Evolutionary conservation across 2,329 filamentous ascomycete species (phyloP).

Genomic region (Kalaharituber pfeilii): DNA sequence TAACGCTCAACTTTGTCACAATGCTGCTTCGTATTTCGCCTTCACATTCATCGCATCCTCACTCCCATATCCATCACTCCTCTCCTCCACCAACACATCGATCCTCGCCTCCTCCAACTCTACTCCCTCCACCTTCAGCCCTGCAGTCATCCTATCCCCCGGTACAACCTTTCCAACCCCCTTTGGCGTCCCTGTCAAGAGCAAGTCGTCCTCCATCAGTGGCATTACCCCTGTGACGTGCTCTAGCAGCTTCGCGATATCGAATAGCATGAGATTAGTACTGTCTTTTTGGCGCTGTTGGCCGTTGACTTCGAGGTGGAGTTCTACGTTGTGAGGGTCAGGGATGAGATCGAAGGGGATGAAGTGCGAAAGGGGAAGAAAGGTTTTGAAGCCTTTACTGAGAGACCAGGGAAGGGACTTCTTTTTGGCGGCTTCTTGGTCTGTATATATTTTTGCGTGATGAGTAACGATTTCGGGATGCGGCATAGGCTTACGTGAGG

Average conservation of each 20-base stretch:
- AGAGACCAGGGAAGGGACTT: slow-evolving; percentile 94
- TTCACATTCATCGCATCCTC: background rate
- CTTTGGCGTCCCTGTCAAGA: slow-evolving; percentile 94
- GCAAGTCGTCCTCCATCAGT: slow-evolving; percentile 74
- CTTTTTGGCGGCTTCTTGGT: slow-evolving; percentile 91
- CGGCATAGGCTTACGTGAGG: background rate
- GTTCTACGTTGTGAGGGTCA: slow-evolving; percentile 72
- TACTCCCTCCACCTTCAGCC: slow-evolving; percentile 60
- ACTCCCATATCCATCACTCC: slow-evolving; percentile 15
- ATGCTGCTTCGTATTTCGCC: too few species aligned
- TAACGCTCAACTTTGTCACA: too few species aligned
- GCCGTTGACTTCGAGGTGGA: slow-evolving; percentile 73
- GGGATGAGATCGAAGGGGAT: slow-evolving; percentile 66
- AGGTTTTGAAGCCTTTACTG: slow-evolving; percentile 95
- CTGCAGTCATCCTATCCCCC: slow-evolving; percentile 75
- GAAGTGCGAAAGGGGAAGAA: slow-evolving; percentile 67
- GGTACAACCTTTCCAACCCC: slow-evolving; percentile 73
- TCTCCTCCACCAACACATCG: slow-evolving; percentile 64
- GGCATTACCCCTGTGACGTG: slow-evolving; percentile 95
- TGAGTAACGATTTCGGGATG: background rate
- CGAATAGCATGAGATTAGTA: slow-evolving; percentile 87
- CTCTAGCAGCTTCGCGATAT: slow-evolving; percentile 67
- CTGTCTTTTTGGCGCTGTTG: slow-evolving; percentile 65
- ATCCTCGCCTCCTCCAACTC: slow-evolving; percentile 73
- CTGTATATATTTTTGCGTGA: slow-evolving; percentile 24